Conservation (phyloP, 371 early-diverging fungal species). For the Mucor lusitanicus region DNA sequence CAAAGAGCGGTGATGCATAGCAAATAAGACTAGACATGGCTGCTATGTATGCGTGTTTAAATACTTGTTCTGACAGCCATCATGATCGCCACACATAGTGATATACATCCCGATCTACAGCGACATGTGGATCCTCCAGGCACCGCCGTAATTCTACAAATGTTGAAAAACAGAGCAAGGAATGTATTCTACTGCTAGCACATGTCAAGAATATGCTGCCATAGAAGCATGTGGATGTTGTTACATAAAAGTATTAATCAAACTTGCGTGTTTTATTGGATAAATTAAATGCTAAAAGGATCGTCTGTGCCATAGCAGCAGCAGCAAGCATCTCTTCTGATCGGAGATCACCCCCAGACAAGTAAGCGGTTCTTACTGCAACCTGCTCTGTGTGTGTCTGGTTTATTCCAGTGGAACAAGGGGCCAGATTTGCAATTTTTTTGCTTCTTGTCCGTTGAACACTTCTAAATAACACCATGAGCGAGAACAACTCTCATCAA, state of each 20-base stretch:
- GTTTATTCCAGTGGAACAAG: not conserved
- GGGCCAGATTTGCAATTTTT: not conserved
- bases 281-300: not conserved
- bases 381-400: not conserved
- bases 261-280: not conserved
- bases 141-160: not conserved
- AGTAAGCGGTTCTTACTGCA: not conserved
- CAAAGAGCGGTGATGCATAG: not conserved
- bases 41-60: not conserved
- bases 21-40: not conserved
- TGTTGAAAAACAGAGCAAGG: not conserved
- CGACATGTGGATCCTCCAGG: not conserved
- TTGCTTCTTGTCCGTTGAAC: not conserved
- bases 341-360: not conserved
- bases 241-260: not conserved
- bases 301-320: not conserved
- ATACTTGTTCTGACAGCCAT: not conserved
- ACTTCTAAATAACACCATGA: not conserved
- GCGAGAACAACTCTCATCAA: constrained; percentile 9
- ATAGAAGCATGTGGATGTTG: not conserved
- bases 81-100: not conserved
- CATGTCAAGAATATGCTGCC: not conserved
- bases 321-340: not conserved
- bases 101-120: not conserved
- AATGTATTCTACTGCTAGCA: not conserved